Base-by-base conservation (phyloP, 257 asterid species). In the Nicotiana benthamiana region DNA sequence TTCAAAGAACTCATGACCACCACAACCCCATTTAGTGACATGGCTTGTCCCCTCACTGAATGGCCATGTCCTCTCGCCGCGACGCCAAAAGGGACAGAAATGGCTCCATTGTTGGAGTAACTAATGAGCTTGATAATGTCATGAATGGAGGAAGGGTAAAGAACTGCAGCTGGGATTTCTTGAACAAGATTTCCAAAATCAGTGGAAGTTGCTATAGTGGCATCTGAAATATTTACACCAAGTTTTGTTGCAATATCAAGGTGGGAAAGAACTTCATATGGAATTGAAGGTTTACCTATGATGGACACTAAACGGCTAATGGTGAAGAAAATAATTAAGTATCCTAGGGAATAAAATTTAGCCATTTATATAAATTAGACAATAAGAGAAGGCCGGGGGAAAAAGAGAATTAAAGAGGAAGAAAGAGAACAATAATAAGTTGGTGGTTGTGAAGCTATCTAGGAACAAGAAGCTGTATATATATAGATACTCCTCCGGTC, bases 1-100 rank as follows among this genome's bases (percentile, higher is more conserved):
- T 36, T 75, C 17, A 90, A 77, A 46, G 88, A 59, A 4, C 57
- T n/a, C 95, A 93, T 93, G 22, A 90, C 88, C 80, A 91, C 87
- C 79, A 93, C 97, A 32, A 89, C 93, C 32, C 84, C 84, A 18
- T 74, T 62, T 26, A 2, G 20, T 2, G 80, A 75, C 80, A 28
- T 81, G 84, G 84, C 80, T 12, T 81, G 84, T 17, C 80, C 84
- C 16, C 84, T 60, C 26, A 61, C 66, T 2, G 84, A 74, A 51
- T 81, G 84, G 75, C 80, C 84, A 48, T 43, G 65, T 18, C 84
- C 84, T 28, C 84, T 51, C 1, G 84, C 84, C 4, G 80, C 84
- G 1, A 81, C 24, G 16, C 28, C 52, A 18, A 75, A 75, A 27
- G 84, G 80, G 7, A 1, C 6, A 4, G 64, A 9, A 13, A 52